A percentile compares a stretch with the other conserved stretches of the same genome.
phyloP scores from a whole-genome alignment of 1,284 basidiomycete genomes.

The Ceratobasidium theobromae region DNA sequence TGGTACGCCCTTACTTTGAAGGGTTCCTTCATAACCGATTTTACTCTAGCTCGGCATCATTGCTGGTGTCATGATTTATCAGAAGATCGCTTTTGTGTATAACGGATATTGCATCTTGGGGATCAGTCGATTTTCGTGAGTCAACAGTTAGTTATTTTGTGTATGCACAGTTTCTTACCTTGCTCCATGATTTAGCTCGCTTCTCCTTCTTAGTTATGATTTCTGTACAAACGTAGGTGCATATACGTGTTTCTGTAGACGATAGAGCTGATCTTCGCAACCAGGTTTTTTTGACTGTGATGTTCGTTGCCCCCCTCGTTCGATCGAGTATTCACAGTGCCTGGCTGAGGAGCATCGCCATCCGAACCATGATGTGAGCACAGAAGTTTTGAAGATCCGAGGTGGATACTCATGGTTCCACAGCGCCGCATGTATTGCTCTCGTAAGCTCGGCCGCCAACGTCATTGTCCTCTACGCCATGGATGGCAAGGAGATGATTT shows the following conservation, averaged over 20 bases:
- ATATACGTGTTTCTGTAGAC: background rate
- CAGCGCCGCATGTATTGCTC: conserved; percentile 19
- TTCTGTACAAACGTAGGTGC: conserved; percentile 23
- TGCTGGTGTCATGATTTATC: conserved; percentile 17
- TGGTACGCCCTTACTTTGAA: background rate
- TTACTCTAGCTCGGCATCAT: conserved; percentile 8
- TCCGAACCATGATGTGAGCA: conserved; percentile 15
- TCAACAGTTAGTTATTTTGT: background rate
- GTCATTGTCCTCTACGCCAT: conserved; percentile 10
- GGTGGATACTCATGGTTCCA: background rate
- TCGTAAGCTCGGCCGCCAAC: conserved; percentile 10
- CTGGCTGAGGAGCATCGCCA: conserved; percentile 10
- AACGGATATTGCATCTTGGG: conserved; percentile 27
- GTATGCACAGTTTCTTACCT: background rate
- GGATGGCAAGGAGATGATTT: conserved; percentile 25
- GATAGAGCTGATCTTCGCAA: background rate
- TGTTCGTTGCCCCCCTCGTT: conserved; percentile 17
- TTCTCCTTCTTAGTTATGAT: conserved; percentile 24
- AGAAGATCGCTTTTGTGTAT: conserved; percentile 21
- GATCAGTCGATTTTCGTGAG: conserved; percentile 24
- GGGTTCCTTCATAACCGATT: background rate
- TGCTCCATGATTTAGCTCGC: background rate
- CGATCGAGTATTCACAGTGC: conserved; percentile 22
- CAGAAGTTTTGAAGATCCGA: background rate
- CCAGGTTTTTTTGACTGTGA: conserved; percentile 21